Base-by-base conservation (phyloP, 2,329 filamentous ascomycete genomes). In the Paecilomyces variotii region DNA sequence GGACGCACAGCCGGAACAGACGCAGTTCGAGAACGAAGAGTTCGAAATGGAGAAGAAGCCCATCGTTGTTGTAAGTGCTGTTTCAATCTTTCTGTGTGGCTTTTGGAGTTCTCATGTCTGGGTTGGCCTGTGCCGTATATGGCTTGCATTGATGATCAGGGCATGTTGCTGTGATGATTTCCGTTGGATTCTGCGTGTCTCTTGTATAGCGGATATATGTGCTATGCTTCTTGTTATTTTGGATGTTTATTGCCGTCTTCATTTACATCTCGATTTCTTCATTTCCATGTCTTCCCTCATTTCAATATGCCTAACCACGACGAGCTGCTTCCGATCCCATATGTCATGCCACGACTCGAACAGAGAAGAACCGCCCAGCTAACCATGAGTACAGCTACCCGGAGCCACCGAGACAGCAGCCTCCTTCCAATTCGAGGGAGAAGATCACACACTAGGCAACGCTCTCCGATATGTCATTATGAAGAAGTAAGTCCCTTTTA, bases 371-470 rank as follows among this genome's bases (percentile, higher is more conserved):
- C 14, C n/a, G 19, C 39, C 35, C n/a, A 19, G 39, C 39, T 45
- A 45, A 45, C 39, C 2, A 25, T 11, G 52, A 26, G n/a, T 11
- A 3, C 45, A 97, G 93, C 80, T 97, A 28, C 88, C 91, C 35
- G 92, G 92, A 54, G 89, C 90, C 57, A 88, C 76, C 14, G 89
- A 93, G 55, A 93, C 88, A 7, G 92, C 92, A 3, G 94, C 94
- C 30, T 96, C 91, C 14, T 99, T 97, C 72, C 90, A 97, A 72
- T 96, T 99, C 68, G 85, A 89, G 60, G 87, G 90, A 53, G 94
- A 99, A 78, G 91, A 95, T 51, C 94, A 99, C 76, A 99, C 94
- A 0, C 80, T 99, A 56, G 94, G 94, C 28, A 99, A 99, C 75
- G 91, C 92, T 9, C 78, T 99, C 67, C 84, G 94, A 69, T 97